These are phyloP conservation scores for Colletotrichum orbiculare DNA, from an alignment of 2,329 filamentous ascomycete species.

Conservation along the genomic window DNA sequence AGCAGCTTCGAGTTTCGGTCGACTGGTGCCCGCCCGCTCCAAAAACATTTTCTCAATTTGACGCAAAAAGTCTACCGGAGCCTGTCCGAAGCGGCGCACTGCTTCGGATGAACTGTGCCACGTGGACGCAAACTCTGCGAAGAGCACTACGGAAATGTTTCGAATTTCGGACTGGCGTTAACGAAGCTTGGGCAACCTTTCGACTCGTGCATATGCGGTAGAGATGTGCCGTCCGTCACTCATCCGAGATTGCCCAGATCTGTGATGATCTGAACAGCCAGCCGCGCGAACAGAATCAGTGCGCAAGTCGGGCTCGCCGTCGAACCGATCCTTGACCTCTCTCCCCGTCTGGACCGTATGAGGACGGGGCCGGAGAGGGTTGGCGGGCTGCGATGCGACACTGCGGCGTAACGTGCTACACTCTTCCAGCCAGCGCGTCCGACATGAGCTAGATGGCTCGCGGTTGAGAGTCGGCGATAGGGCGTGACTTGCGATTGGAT, in stretches of 20 bases:
- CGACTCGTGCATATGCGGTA: conserved; percentile 19
- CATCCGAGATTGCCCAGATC: conserved; percentile 17
- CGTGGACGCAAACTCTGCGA: conserved; percentile 1
- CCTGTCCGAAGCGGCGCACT: too few relatives aligned
- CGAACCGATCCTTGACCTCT: conserved; percentile 11
- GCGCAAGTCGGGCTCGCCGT: not conserved
- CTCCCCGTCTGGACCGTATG: conserved; percentile 5
- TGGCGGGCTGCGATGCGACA: conserved; percentile 18
- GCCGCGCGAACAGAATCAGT: conserved; percentile 22
- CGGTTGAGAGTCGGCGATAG: not conserved
- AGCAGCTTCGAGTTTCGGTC: conserved; percentile 21
- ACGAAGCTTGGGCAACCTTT: conserved; percentile 15
- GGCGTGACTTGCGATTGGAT: too few relatives aligned
- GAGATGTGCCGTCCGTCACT: not conserved
- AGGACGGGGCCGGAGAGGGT: conserved; percentile 7
- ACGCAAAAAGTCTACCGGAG: not conserved
- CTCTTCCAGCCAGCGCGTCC: not conserved
- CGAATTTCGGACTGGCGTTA: not conserved
- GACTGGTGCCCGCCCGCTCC: conserved; percentile 6
- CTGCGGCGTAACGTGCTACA: conserved; percentile 2
- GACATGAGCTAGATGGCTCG: not conserved
- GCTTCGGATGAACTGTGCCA: conserved; percentile 4
- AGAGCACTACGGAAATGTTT: not conserved
- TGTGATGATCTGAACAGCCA: not conserved
- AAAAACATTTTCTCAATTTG: conserved; percentile 3